Conservation (phyloP, 768 basidiomycete genomes). For the Megacollybia marginata region DNA sequence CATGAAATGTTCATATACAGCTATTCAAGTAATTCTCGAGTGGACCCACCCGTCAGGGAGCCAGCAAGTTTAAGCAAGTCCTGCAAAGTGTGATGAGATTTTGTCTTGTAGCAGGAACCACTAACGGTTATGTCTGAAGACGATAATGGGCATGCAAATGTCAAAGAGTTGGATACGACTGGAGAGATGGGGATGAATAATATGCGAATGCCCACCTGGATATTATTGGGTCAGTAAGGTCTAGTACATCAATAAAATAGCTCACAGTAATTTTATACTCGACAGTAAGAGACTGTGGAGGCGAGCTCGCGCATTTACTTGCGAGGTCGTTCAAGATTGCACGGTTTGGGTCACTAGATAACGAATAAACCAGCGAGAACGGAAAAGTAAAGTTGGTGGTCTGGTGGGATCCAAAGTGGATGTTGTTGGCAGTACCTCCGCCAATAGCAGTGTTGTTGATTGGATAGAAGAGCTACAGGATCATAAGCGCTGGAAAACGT, state of each 20-base stretch:
- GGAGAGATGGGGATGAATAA: conserved; percentile 63
- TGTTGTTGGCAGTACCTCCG: conserved; percentile 11
- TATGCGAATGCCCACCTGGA: conserved; percentile 56
- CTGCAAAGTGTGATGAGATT: too few species aligned
- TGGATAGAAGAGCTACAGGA: conserved; percentile 61
- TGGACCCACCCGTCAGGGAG: too few species aligned
- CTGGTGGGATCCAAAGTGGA: conserved; percentile 42
- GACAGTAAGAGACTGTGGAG: conserved; percentile 39
- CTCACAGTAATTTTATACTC: conserved; percentile 62
- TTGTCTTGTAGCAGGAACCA: too few species aligned
- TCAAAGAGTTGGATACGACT: conserved; percentile 51
- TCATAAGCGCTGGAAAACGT: neutral
- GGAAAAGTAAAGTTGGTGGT: conserved; percentile 72
- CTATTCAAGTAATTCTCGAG: too few species aligned
- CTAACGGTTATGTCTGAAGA: too few species aligned
- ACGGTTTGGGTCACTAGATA: conserved; percentile 40
- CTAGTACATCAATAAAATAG: conserved; percentile 4
- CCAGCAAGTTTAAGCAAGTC: too few species aligned
- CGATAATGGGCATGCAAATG: conserved; percentile 56
- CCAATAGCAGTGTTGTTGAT: conserved; percentile 56
- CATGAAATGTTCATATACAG: too few species aligned
- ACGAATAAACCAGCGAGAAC: conserved; percentile 58
- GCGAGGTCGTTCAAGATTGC: conserved; percentile 56
- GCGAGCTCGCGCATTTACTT: conserved; percentile 47
- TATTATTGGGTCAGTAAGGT: conserved; percentile 5